Evolutionary conservation across 495 filamentous ascomycete species (phyloP), one percentile per base, ranked within the genome.

Genomic region (Penicillium taxi): DNA sequence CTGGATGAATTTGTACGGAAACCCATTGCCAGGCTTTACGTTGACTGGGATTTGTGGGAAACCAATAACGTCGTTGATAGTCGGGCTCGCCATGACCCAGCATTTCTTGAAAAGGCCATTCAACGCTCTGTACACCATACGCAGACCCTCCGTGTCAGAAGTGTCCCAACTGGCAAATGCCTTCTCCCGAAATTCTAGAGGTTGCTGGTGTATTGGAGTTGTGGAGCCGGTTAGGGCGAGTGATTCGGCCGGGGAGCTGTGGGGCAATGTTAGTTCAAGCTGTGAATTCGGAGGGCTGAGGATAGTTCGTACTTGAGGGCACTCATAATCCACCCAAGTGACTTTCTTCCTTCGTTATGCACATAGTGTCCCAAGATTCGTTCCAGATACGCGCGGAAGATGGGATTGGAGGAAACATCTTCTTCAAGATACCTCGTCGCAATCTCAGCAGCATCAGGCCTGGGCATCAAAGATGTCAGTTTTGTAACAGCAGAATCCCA

Each of bases 181-280:
- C 16, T 71, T 65, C 50, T 81, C 68, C 2, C 85, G 74, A 21
- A 73, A 61, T 24, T 66, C 56, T 6, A 80, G 44, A 2, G 80
- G 69, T 43, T 84, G 84, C 33, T 75, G 61, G 35, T 81, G 71
- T 15, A 87, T 56, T 0, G 75, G 73, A 1, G 68, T 79, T 20
- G 64, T 63, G 15, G 75, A 76, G 15, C 82, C 81, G 0, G 83
- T 87, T 13, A 80, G 55, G 11, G 84, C 55, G 11, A 85, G 53
- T 22, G 77, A 85, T 6, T 82, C 84, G 0, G 77, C 59, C n/a
- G 70, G 70, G 19, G 82, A 82, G 41, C 82, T 89, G 51, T 31
- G n/a, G 15, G 17, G 23, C 6, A n/a, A 1, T n/a, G 11, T 26
- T 31, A 9, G 32, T 13, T 25, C 3, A 22, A 5, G 9, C 15